phyloP scores from a whole-genome alignment of 2,329 filamentous ascomycete species.

The Hypoxylon sp. region DNA sequence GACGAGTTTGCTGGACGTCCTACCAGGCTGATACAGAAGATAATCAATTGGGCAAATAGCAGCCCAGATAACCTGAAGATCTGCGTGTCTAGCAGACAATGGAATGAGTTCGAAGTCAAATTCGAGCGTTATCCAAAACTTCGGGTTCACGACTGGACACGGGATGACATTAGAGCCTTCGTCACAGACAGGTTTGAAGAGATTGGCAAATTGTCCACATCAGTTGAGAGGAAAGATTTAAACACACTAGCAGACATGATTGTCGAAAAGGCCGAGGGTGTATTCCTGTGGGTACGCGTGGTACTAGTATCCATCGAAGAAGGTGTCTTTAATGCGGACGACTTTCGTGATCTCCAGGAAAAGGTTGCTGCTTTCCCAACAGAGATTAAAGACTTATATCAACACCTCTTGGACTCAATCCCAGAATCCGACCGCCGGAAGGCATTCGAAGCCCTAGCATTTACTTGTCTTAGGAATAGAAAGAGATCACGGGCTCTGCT shows the following conservation, averaged over 20 bases:
- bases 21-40: slow-evolving; percentile 14
- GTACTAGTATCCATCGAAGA: slow-evolving; percentile 27
- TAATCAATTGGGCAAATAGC: slow-evolving; percentile 13
- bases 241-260: slow-evolving; percentile 5
- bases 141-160: slow-evolving; percentile 30
- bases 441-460: slow-evolving; percentile 14
- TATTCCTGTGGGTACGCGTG: slow-evolving; percentile 31
- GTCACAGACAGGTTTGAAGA: slow-evolving; percentile 14
- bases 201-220: slow-evolving; percentile 6
- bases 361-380: slow-evolving; percentile 24
- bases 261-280: slow-evolving; percentile 27
- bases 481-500: neutral
- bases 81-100: slow-evolving; percentile 30
- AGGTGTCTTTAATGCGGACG: slow-evolving; percentile 27
- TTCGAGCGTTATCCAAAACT: slow-evolving; percentile 18
- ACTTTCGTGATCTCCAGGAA: slow-evolving; percentile 10
- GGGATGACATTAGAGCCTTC: slow-evolving; percentile 21
- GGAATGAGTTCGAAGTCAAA: slow-evolving; percentile 28
- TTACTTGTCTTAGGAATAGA: neutral
- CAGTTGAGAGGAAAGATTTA: slow-evolving; percentile 1
- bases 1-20: slow-evolving; percentile 26
- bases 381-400: slow-evolving; percentile 30
- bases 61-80: slow-evolving; percentile 19
- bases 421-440: slow-evolving; percentile 13
- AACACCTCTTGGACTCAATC: slow-evolving; percentile 28